Base-by-base conservation (phyloP, 352 stramenopile species). In the Globisporangium sylvaticum region DNA sequence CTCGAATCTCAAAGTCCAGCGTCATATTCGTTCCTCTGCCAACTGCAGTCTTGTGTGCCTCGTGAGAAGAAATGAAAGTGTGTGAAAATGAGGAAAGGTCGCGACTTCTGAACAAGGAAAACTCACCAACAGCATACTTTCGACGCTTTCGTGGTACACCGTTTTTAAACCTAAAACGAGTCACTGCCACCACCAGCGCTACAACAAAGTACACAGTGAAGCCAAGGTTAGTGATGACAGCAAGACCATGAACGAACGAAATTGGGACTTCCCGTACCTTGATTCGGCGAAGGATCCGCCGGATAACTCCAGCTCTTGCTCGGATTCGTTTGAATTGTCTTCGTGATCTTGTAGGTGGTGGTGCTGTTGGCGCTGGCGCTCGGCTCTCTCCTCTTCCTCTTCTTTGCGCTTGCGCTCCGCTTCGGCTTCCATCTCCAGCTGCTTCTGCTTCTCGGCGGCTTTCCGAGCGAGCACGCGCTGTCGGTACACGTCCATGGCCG, bases 211-310 rank as follows among this genome's bases (percentile, higher is more conserved):
- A n/a, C n/a, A n/a, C n/a, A n/a, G n/a, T n/a, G n/a, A n/a, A n/a
- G n/a, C n/a, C n/a, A n/a, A n/a, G n/a, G n/a, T n/a, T n/a, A n/a
- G n/a, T n/a, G n/a, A n/a, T n/a, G n/a, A n/a, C n/a, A n/a, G n/a
- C n/a, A n/a, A n/a, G n/a, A n/a, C n/a, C n/a, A n/a, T n/a, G n/a
- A n/a, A n/a, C n/a, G n/a, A n/a, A n/a, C n/a, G n/a, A 0, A 10
- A 25, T 15, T 7, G 3, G 53, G 18, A 20, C 2, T 31, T 12
- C 56, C 68, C 69, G 24, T 81, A 91, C 83, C 83, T 91, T 0
- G 83, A 91, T 58, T 88, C 79, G 1, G 83, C 80, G 37, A 91
- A 89, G 10, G 83, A 91, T 66, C 74, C 83, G 0, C 68, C 79
- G 0, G 83, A 91, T 0, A 86, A 62, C 42, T 91, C 83, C 14